phyloP scores from a whole-genome alignment of 495 filamentous ascomycete genomes.

The Letharia lupina region DNA sequence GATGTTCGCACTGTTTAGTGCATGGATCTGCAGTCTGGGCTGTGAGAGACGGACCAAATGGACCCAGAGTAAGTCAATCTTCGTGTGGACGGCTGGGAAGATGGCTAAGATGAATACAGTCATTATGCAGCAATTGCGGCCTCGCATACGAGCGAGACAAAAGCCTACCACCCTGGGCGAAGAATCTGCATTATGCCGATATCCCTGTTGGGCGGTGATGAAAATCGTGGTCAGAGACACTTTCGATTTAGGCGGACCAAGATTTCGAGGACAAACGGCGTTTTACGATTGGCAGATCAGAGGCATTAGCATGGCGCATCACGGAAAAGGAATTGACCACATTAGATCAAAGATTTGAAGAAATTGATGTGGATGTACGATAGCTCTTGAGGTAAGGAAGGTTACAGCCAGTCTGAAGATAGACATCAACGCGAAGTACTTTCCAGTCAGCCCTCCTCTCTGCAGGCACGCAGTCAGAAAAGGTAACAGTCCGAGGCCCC shows the following conservation, averaged over 20 bases:
- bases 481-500: neutral
- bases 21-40: conserved; percentile 90
- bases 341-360: neutral
- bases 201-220: conserved; percentile 35
- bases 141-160: conserved; percentile 80
- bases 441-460: no score
- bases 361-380: neutral
- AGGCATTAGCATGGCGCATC: neutral
- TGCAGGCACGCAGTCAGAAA: neutral
- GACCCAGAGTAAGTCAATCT: conserved; percentile 60
- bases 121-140: conserved; percentile 91
- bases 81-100: neutral
- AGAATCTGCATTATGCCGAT: conserved; percentile 60
- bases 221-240: neutral
- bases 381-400: conserved; percentile 2
- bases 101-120: conserved; percentile 18
- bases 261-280: neutral
- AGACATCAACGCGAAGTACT: neutral
- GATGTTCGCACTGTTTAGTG: conserved; percentile 81
- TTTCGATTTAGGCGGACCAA: neutral
- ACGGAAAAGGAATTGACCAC: neutral
- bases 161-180: conserved; percentile 73
- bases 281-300: neutral
- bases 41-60: conserved; percentile 82
- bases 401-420: neutral